Base-by-base conservation (phyloP, 495 filamentous ascomycete genomes). In the Penicillium chermesinum region DNA sequence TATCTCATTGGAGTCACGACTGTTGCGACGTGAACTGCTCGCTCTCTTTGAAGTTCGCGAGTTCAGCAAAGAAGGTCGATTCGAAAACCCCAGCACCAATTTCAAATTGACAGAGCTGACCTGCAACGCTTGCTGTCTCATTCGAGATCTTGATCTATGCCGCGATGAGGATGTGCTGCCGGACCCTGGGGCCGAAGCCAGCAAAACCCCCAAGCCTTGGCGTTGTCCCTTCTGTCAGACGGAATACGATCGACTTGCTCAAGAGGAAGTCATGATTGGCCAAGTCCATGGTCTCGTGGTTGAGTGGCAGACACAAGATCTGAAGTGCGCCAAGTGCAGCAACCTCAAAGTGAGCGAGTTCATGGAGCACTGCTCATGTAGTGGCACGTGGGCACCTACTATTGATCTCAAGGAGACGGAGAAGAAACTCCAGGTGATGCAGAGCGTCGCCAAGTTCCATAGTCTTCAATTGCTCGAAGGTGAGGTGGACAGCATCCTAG, bases 321-420 rank as follows among this genome's bases (percentile, higher is more conserved):
- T 97, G 38, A 89, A 89, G 63, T 98, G 93, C 52, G 66, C 63
- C 38, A 79, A 78, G 49, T 79, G 76, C 53, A 62, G 59, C 33
- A 57, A 46, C 8, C 61, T 77, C 6, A 75, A 89, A 65, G 75
- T 86, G 34, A 96, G 93, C 70, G 93, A 95, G 57, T 94, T 97
- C 61, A 86, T 90, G 83, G 93, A 97, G 67, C 91, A 97, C 68
- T 98, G 93, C 64, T 85, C 84, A 19, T 98, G 93, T 71, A 85
- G 86, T 41, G 91, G 94, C 6, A 74, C 69, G 36, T 98, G 93
- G 93, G 76, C 69, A 13, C 79, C 79, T 49, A 89, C 80, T 19
- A 68, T 91, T 44, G 75, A 84, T 59, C 76, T 77, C 55, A 82
- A 79, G n/a, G 87, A 86, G 32, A 72, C 90, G 17, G 56, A 80